Conservation (phyloP, 257 asterid genomes). For the Solanum pinnatisectum region DNA sequence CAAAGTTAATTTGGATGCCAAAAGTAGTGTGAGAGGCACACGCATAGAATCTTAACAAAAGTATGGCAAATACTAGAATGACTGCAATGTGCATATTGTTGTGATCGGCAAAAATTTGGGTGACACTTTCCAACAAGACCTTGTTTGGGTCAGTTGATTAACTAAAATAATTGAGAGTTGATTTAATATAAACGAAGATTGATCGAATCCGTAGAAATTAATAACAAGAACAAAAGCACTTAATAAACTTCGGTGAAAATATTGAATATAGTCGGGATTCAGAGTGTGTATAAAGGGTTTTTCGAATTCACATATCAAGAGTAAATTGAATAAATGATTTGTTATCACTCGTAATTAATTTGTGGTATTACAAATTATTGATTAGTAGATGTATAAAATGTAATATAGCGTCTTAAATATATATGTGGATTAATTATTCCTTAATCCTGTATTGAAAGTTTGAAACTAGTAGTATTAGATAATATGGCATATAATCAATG, state of each 20-base stretch:
- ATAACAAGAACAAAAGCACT: neutral
- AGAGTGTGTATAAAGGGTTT: no score
- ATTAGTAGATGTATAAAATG: no score
- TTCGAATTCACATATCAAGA: no score
- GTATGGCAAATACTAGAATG: conserved; percentile 2
- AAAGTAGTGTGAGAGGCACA: conserved; percentile 8
- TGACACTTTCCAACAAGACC: neutral
- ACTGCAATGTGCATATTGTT: neutral
- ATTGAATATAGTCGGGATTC: neutral
- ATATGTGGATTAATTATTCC: no score
- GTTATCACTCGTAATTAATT: no score
- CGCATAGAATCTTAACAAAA: conserved; percentile 29
- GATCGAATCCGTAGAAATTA: neutral
- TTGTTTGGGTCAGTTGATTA: neutral
- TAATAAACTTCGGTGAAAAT: neutral
- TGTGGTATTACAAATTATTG: no score
- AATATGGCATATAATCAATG: no score
- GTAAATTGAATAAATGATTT: no score
- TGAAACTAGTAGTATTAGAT: no score
- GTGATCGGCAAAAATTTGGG: neutral
- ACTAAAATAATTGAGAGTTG: neutral
- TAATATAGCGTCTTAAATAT: no score
- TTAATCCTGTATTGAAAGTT: no score
- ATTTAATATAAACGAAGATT: neutral
- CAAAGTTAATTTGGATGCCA: conserved; percentile 5